These are phyloP conservation scores for Penicillium turbatum DNA, from an alignment of 495 filamentous ascomycete species.

Conservation along the genomic window DNA sequence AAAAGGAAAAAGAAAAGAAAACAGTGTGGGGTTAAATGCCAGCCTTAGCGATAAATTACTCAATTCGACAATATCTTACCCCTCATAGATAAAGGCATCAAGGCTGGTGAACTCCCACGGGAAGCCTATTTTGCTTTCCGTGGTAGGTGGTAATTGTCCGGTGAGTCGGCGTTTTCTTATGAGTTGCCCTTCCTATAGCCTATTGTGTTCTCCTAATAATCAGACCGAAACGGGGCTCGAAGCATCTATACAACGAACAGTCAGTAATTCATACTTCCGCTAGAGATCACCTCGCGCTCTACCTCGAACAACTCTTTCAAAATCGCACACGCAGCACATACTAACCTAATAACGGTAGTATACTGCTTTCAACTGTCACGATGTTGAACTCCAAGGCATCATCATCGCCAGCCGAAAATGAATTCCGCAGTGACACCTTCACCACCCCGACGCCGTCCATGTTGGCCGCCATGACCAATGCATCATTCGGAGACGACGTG, in stretches of 20 bases:
- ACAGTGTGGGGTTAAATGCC: too few relatives aligned
- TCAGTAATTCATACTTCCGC: neutral
- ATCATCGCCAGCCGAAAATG: slow-evolving; percentile 30
- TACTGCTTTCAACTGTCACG: neutral
- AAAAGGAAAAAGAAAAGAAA: too few relatives aligned
- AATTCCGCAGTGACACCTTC: slow-evolving; percentile 55
- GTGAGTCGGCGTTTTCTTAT: neutral
- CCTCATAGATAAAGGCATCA: neutral
- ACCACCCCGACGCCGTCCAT: slow-evolving; percentile 72
- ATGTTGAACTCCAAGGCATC: neutral
- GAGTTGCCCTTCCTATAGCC: neutral
- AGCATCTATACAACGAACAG: neutral
- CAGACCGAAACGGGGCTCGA: neutral
- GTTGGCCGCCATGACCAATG: slow-evolving; percentile 56
- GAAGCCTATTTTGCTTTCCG: neutral
- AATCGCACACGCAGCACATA: neutral
- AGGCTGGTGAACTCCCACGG: neutral
- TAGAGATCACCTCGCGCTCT: neutral
- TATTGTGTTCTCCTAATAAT: neutral
- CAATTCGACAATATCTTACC: neutral
- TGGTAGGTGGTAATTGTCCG: neutral
- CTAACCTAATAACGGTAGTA: neutral
- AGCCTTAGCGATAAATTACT: too few relatives aligned
- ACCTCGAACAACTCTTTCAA: neutral
- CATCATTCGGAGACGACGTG: slow-evolving; percentile 67